phyloP scores from a whole-genome alignment of 2,329 filamentous ascomycete species.

The Metarhizium brunneum region DNA sequence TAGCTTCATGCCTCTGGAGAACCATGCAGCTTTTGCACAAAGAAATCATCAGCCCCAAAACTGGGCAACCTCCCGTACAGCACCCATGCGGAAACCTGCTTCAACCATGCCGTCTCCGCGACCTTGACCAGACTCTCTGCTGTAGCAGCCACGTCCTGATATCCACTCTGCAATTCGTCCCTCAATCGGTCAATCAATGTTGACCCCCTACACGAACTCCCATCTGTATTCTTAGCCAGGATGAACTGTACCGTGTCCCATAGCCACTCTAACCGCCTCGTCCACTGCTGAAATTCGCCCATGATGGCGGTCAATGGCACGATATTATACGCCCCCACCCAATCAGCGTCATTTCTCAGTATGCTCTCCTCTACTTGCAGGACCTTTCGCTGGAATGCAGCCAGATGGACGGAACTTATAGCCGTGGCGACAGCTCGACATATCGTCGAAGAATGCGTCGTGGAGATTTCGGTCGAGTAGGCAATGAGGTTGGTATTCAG shows the following conservation, averaged over 20 bases:
- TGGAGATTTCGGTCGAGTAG: slow-evolving; percentile 57
- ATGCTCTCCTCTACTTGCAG: slow-evolving; percentile 76
- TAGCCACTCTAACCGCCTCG: slow-evolving; percentile 75
- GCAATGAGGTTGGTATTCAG: slow-evolving; percentile 65
- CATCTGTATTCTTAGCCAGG: slow-evolving; percentile 27
- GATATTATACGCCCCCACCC: slow-evolving; percentile 87
- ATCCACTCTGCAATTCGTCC: slow-evolving; percentile 74
- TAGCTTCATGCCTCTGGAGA: slow-evolving; percentile 28
- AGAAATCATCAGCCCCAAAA: slow-evolving; percentile 78
- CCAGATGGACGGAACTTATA: slow-evolving; percentile 65
- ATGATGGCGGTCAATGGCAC: slow-evolving; percentile 83
- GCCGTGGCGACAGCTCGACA: slow-evolving; percentile 80
- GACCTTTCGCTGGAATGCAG: slow-evolving; percentile 73
- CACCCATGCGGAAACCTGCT: slow-evolving; percentile 83
- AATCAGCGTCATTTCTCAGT: slow-evolving; percentile 62
- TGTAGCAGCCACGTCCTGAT: slow-evolving; percentile 72
- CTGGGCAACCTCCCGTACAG: slow-evolving; percentile 76
- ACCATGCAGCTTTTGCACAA: slow-evolving; percentile 50
- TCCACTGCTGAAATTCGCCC: slow-evolving; percentile 81
- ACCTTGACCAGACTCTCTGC: slow-evolving; percentile 63
- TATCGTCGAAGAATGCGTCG: slow-evolving; percentile 67
- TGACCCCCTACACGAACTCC: slow-evolving; percentile 51
- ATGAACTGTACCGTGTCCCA: slow-evolving; percentile 67
- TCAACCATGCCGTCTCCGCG: slow-evolving; percentile 85
- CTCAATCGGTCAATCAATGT: slow-evolving; percentile 69